Base-by-base conservation (phyloP, 2,329 filamentous ascomycete genomes). In the Fusarium cyanostomum region DNA sequence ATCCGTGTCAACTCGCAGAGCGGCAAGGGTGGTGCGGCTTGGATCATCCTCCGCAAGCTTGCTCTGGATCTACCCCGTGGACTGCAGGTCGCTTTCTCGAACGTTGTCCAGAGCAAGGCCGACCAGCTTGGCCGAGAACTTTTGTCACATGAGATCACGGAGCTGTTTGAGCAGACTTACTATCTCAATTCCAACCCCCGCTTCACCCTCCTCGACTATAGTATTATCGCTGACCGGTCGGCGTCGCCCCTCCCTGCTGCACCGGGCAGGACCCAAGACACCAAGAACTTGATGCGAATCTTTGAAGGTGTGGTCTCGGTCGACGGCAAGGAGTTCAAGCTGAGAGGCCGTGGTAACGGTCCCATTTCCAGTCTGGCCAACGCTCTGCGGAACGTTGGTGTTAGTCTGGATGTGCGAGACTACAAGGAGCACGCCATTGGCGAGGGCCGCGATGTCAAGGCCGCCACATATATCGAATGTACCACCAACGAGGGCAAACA, bases 341-440 rank as follows among this genome's bases (percentile, higher is more conserved):
- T 98, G 59, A 86, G 85, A 28, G 94, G 95, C 61, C 86, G 89
- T 9, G 94, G 94, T 30, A 96, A 94, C 73, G 94, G 94, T 72
- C 92, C 94, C 30, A 92, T 98, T 70, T 97, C 93, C 4, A 92
- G 91, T 62, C 80, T 98, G 72, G 92, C 92, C 2, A 89, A 92
- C 70, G 94, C 94, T 13, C 84, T 99, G 38, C 86, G 87, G 69
- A 83, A 83, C 13, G 79, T 98, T 30, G 92, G 92, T 56, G 89
- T 98, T 64, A 89, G 96, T 72, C 82, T 98, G 21, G 94, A 98
- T 73, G 92, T 98, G 48, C 86, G 89, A 41, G 92, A 97, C 76
- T 98, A 98, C 82, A 97, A 96, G 82, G 95, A 98, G 78, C 94
- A 98, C 78, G 90, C 94, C 26, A 93, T 98, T 68, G 92, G 92